These are phyloP conservation scores for Kwoniella pini DNA, from an alignment of 768 basidiomycete species.

Conservation along the genomic window DNA sequence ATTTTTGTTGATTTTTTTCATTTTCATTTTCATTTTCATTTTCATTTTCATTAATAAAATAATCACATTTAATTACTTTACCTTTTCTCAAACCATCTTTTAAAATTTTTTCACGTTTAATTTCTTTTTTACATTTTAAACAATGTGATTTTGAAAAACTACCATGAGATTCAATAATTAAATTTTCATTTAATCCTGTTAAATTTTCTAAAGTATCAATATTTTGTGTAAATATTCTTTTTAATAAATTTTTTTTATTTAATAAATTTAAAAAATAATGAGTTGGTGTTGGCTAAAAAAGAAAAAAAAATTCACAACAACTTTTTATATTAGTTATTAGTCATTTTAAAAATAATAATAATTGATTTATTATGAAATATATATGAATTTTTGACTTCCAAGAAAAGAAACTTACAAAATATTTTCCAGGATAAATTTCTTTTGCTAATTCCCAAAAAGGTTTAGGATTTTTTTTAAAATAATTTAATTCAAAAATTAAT, in stretches of 20 bases:
- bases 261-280: conserved; percentile 89
- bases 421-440: conserved; percentile 84
- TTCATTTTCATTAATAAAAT: no score
- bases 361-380: no score
- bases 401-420: conserved; percentile 32
- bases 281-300: conserved; percentile 81
- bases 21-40: conserved; percentile 3
- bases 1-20: conserved; percentile 44
- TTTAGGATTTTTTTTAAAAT: conserved; percentile 74
- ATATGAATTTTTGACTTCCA: background rate
- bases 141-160: conserved; percentile 88
- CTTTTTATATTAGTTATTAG: no score
- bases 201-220: conserved; percentile 85
- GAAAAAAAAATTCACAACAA: no score
- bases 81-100: conserved; percentile 64
- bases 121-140: conserved; percentile 67
- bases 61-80: conserved; percentile 67
- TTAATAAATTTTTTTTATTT: conserved; percentile 67
- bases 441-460: conserved; percentile 82
- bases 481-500: conserved; percentile 90
- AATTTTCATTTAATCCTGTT: conserved; percentile 70
- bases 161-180: conserved; percentile 92
- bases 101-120: conserved; percentile 67
- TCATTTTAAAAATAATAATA: no score
- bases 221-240: conserved; percentile 56